These are phyloP conservation scores for Phoma sp. DNA, from an alignment of 2,329 filamentous ascomycete species.

Conservation along the genomic window DNA sequence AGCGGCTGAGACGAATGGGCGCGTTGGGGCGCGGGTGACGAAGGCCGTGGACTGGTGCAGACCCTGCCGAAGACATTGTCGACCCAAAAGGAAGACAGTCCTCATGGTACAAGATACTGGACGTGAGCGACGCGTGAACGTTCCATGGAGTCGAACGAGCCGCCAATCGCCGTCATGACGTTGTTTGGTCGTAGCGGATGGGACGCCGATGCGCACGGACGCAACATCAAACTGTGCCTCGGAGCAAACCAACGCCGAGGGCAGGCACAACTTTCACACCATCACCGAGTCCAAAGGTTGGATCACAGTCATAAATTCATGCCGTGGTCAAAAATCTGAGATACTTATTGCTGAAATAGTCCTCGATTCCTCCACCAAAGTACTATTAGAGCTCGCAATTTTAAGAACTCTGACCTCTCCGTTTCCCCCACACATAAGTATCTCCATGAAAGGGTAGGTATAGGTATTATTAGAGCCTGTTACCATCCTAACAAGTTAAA, in stretches of 20 bases:
- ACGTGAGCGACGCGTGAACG: constrained; percentile 26
- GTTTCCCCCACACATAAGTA: too few relatives aligned
- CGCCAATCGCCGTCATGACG: constrained; percentile 26
- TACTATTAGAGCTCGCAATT: too few relatives aligned
- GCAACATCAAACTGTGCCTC: neutral
- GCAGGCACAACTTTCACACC: too few relatives aligned
- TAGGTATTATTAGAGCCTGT: too few relatives aligned
- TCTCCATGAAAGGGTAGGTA: too few relatives aligned
- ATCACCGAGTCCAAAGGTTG: too few relatives aligned
- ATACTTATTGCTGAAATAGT: too few relatives aligned
- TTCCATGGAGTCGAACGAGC: constrained; percentile 32
- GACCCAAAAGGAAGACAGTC: constrained; percentile 57
- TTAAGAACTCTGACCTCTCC: too few relatives aligned
- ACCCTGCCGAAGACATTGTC: constrained; percentile 58
- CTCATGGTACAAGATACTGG: constrained; percentile 55
- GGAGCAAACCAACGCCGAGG: too few relatives aligned
- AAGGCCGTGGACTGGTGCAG: constrained; percentile 31
- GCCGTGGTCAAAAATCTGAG: too few relatives aligned
- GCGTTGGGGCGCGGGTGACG: constrained; percentile 29
- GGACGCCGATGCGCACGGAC: constrained; percentile 23
- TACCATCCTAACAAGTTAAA: too few relatives aligned
- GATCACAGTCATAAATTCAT: too few relatives aligned
- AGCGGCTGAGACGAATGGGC: constrained; percentile 36
- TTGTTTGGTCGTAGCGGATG: constrained; percentile 28
- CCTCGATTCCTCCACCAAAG: neutral